Percentiles rank a stretch among this genome's conserved stretches.
These are phyloP conservation scores for Talaromyces pinophilus DNA, from an alignment of 2,329 filamentous ascomycete genomes.

Conservation along the genomic window DNA sequence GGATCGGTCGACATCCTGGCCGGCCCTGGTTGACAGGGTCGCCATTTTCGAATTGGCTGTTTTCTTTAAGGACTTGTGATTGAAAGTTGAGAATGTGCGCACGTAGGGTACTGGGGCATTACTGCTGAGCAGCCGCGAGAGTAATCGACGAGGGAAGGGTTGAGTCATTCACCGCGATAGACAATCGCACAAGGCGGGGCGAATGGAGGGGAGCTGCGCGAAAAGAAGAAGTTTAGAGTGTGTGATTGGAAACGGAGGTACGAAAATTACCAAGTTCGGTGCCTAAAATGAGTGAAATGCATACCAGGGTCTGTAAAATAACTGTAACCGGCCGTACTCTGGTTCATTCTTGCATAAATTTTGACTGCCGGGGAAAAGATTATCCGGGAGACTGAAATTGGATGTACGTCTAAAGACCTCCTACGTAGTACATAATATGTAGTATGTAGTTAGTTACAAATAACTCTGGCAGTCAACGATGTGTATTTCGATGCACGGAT, in stretches of 20 bases:
- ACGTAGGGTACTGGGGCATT: conserved; percentile 37
- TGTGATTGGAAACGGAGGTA: conserved; percentile 16
- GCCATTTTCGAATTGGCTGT: conserved; percentile 52
- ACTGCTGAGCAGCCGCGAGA: conserved; percentile 37
- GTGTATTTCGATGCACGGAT: too few species aligned
- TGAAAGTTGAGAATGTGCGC: conserved; percentile 38
- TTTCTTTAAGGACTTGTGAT: conserved; percentile 27
- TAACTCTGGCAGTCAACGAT: too few species aligned
- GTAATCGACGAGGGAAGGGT: conserved; percentile 38
- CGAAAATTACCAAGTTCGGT: conserved; percentile 16
- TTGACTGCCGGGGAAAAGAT: conserved; percentile 12
- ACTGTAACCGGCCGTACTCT: conserved; percentile 1
- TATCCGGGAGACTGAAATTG: conserved; percentile 5
- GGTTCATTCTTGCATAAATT: conserved; percentile 2
- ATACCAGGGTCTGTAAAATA: conserved; percentile 8
- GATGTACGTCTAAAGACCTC: too few species aligned
- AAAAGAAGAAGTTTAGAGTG: conserved; percentile 2
- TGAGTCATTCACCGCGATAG: conserved; percentile 42
- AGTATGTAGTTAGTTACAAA: too few species aligned
- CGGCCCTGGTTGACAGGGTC: conserved; percentile 76
- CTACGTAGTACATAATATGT: too few species aligned
- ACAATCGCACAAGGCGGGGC: conserved; percentile 11
- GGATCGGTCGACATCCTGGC: conserved; percentile 81
- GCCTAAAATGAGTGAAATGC: conserved; percentile 1
- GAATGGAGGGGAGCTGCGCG: conserved; percentile 9